Evolutionary conservation across 495 filamentous ascomycete species (phyloP).

Genomic region (Hypoxylon fragiforme): DNA sequence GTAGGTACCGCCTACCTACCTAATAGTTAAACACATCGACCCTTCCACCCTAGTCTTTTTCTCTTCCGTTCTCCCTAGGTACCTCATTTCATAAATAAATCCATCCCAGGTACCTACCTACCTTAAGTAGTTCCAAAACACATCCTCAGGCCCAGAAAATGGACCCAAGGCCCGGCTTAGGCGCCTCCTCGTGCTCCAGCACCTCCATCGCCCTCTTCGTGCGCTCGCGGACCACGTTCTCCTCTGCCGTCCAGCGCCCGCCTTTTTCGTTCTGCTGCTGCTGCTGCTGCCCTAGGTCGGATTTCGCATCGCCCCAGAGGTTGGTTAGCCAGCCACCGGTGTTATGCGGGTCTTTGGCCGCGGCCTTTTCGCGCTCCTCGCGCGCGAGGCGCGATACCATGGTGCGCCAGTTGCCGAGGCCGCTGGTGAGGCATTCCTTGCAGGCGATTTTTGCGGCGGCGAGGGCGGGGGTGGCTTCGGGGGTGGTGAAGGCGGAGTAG

Average conservation of each 20-base stretch:
- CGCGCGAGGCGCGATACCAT: constrained; percentile 67
- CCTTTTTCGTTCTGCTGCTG: constrained; percentile 25
- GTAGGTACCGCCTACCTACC: no score
- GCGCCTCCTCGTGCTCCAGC: constrained; percentile 50
- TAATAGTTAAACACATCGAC: no score
- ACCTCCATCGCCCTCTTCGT: constrained; percentile 48
- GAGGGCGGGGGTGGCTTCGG: constrained; percentile 1
- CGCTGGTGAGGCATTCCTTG: constrained; percentile 69
- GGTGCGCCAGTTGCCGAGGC: constrained; percentile 71
- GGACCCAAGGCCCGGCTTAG: constrained; percentile 39
- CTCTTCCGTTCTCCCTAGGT: no score
- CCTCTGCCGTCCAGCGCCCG: constrained; percentile 55
- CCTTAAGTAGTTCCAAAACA: background rate
- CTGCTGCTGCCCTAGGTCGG: background rate
- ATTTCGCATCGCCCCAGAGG: constrained; percentile 48
- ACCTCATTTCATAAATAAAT: no score
- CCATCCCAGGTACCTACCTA: no score
- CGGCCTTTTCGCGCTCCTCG: constrained; percentile 52
- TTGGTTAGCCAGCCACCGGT: constrained; percentile 20
- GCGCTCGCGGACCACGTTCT: constrained; percentile 54
- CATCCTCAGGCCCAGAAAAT: constrained; percentile 43
- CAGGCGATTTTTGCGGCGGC: constrained; percentile 56
- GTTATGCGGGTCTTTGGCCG: no score
- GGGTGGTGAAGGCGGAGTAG: no score
- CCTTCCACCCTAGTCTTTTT: no score